A percentile compares a stretch with the other conserved stretches of the same genome.
Conservation (phyloP, 2,329 filamentous ascomycete species). For the Colletotrichum cereale region DNA sequence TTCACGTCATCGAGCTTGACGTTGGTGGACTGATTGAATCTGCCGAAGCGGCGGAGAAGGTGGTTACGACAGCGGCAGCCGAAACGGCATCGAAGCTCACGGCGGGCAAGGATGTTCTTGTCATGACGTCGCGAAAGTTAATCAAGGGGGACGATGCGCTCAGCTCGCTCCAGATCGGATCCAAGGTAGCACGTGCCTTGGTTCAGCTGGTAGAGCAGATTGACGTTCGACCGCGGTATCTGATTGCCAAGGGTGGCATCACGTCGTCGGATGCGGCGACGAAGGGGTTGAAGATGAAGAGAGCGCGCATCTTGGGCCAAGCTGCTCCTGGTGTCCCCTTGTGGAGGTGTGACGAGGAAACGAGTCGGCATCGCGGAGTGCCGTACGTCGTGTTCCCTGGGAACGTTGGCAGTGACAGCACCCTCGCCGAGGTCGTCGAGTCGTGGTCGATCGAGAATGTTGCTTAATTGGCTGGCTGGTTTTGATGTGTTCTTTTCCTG, state of each 20-base stretch:
- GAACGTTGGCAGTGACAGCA: conserved; percentile 65
- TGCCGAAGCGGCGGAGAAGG: conserved; percentile 12
- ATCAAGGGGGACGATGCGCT: conserved; percentile 58
- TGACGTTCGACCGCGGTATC: conserved; percentile 63
- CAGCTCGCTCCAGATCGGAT: conserved; percentile 66
- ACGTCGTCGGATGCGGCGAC: conserved; percentile 70
- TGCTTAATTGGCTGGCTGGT: neutral
- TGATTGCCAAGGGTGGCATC: conserved; percentile 72
- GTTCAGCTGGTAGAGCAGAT: conserved; percentile 63
- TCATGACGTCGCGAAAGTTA: conserved; percentile 70
- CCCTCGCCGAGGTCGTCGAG: conserved; percentile 59
- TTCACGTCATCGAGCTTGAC: conserved; percentile 41
- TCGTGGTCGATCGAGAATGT: conserved; percentile 35
- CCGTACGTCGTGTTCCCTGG: conserved; percentile 71
- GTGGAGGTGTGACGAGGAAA: conserved; percentile 68
- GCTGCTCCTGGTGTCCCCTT: conserved; percentile 69
- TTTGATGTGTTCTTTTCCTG: neutral
- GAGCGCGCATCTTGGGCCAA: conserved; percentile 67
- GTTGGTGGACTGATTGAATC: conserved; percentile 39
- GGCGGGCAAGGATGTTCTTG: conserved; percentile 63
- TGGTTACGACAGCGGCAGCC: conserved; percentile 30
- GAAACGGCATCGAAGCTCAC: conserved; percentile 49
- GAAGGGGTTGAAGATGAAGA: conserved; percentile 66
- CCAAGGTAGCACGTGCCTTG: conserved; percentile 62
- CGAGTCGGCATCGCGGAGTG: conserved; percentile 62